Evolutionary conservation across 2,329 filamentous ascomycete genomes (phyloP), one percentile per base, ranked within the genome.

Genomic region (Paramyrothecium roridum): DNA sequence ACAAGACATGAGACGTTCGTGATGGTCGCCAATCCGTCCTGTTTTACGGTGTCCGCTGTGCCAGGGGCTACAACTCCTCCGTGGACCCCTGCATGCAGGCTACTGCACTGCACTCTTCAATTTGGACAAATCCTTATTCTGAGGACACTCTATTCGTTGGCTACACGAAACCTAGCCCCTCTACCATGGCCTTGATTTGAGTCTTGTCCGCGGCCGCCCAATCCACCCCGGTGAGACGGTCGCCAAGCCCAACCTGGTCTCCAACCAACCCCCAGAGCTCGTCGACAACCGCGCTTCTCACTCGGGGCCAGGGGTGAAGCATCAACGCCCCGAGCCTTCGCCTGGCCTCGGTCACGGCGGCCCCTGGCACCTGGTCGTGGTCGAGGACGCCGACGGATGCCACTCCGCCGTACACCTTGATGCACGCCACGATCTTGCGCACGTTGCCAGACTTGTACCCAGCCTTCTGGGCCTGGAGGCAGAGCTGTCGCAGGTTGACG

Each of bases 401-500:
- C 23, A 96, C 73, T 1, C 85, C 85, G 3, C 86, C 83, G 71
- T 97, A 98, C 13, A 95, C 82, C 64, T 87, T 88, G 57, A 96
- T 76, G 21, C 90, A 91, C 1, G 91, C 89, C 67, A 91, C 84
- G 1, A 98, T 79, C 70, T 95, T 93, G 52, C 87, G 83, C 47
- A 96, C 83, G 68, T 91, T 95, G 20, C 88, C 85, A 1, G 88
- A 89, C 73, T 93, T 93, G 76, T 89, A 93, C 59, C 93, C 89
- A 1, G 89, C 82, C 70, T 88, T 91, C 65, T 96, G 91, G 3
- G 88, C 83, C 37, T 85, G 77, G 8, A 86, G 76, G 56, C 92
- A 91, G 3, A 96, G 73, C 8, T 71, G 78, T 57, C 84, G 83
- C 67, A 78, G 68, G 59, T 79, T 73, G 17, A 77, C 60, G 7